phyloP scores from a whole-genome alignment of 768 basidiomycete genomes.

The Pholiota molesta region DNA sequence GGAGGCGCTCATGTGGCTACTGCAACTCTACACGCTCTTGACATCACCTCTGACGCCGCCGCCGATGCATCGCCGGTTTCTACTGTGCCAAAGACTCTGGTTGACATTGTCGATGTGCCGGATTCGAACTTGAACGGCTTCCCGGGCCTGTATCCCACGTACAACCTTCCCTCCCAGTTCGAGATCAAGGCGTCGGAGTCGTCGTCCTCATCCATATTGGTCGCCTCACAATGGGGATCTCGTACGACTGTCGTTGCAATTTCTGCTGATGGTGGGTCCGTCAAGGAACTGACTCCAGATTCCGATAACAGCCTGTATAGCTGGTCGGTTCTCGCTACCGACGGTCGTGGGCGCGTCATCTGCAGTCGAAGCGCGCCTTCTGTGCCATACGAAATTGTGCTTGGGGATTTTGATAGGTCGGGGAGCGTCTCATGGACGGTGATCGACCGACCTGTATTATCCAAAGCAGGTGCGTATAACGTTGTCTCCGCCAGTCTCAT shows the following conservation, averaged over 20 bases:
- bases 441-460: constrained; percentile 45
- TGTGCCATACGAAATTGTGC: constrained; percentile 49
- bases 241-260: constrained; percentile 53
- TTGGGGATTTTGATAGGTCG: constrained; percentile 39
- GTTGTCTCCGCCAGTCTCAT: background rate
- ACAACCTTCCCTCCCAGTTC: constrained; percentile 44
- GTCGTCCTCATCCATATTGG: constrained; percentile 37
- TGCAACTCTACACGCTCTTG: constrained; percentile 47
- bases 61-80: constrained; percentile 8
- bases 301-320: constrained; percentile 40
- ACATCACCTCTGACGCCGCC: constrained; percentile 35
- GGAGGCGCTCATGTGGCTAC: constrained; percentile 67
- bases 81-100: constrained; percentile 28
- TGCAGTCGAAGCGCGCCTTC: constrained; percentile 53
- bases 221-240: constrained; percentile 54
- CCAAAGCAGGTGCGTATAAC: constrained; percentile 39
- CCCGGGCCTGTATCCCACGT: constrained; percentile 65
- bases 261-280: constrained; percentile 39
- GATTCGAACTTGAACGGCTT: constrained; percentile 38
- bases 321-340: constrained; percentile 57
- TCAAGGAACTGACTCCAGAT: constrained; percentile 47
- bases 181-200: constrained; percentile 23
- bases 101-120: constrained; percentile 44
- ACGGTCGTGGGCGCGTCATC: constrained; percentile 44
- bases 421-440: constrained; percentile 37